A percentile compares a stretch with the other conserved stretches of the same genome.
Evolutionary conservation across 2,329 filamentous ascomycete genomes (phyloP).

Genomic region (Exophiala calicioides): DNA sequence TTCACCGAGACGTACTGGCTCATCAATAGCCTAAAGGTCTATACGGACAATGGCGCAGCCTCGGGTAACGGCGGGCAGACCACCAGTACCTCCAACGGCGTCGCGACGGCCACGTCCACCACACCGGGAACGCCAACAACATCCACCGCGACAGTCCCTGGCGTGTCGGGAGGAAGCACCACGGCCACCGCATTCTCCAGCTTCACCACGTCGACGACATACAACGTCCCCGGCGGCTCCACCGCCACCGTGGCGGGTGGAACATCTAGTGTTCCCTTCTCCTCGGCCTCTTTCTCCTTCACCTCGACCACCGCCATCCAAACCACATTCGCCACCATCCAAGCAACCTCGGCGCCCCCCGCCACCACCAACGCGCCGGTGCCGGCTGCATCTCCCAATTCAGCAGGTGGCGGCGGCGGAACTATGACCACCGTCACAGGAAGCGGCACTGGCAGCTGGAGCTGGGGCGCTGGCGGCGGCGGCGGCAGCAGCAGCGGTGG

Average conservation of each 20-base stretch:
- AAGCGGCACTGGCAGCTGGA: slow-evolving; percentile 3
- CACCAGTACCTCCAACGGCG: too few species aligned
- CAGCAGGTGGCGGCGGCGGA: background rate
- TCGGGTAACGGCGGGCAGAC: too few species aligned
- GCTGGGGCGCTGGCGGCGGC: background rate
- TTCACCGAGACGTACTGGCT: slow-evolving; percentile 64
- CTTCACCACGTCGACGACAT: too few species aligned
- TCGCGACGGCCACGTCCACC: too few species aligned
- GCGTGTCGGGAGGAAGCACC: too few species aligned
- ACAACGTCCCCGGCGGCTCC: too few species aligned
- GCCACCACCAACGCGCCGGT: background rate
- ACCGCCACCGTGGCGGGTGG: too few species aligned
- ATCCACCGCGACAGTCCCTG: too few species aligned
- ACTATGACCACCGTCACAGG: background rate
- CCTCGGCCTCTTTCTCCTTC: slow-evolving; percentile 1
- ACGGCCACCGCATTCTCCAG: too few species aligned
- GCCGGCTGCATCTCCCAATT: background rate
- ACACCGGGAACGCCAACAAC: too few species aligned
- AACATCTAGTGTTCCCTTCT: too few species aligned
- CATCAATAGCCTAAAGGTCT: slow-evolving; percentile 31
- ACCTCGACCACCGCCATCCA: too few species aligned
- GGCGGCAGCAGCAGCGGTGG: slow-evolving; percentile 1
- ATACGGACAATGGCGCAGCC: slow-evolving; percentile 23
- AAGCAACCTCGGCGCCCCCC: background rate
- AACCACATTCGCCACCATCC: background rate